phyloP scores from a whole-genome alignment of 306 rosid species.

The Rosa rugosa region DNA sequence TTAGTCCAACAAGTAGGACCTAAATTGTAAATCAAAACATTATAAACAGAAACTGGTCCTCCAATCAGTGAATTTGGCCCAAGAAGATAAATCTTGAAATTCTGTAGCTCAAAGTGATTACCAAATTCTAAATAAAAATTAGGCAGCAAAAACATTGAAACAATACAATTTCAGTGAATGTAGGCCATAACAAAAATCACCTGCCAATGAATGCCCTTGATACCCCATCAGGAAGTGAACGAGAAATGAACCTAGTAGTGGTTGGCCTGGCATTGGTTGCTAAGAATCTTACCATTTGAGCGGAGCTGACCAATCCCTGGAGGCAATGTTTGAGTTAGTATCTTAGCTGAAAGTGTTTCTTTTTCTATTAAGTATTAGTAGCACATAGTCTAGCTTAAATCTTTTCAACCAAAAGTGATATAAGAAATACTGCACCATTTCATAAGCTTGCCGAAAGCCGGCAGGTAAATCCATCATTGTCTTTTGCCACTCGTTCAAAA shows the following conservation, averaged over 20 bases:
- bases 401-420: slow-evolving; percentile 20
- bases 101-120: neutral
- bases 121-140: neutral
- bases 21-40: neutral
- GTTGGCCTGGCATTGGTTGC: slow-evolving; percentile 96
- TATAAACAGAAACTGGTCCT: neutral
- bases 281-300: slow-evolving; percentile 86
- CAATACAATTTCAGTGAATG: neutral
- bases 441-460: slow-evolving; percentile 96
- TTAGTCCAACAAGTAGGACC: neutral
- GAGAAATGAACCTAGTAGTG: slow-evolving; percentile 69
- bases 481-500: slow-evolving; percentile 91
- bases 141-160: neutral
- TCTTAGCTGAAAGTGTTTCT: slow-evolving; percentile 10
- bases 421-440: slow-evolving; percentile 60
- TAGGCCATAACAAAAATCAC: slow-evolving; percentile 38
- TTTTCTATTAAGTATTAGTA: neutral
- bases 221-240: slow-evolving; percentile 69
- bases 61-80: neutral
- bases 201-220: slow-evolving; percentile 98
- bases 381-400: neutral
- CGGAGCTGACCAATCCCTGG: slow-evolving; percentile 97
- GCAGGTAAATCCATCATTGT: slow-evolving; percentile 98
- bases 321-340: slow-evolving; percentile 38
- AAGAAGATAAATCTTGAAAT: neutral